A percentile compares a stretch with the other conserved stretches of the same genome.
phyloP scores from a whole-genome alignment of 768 basidiomycete species.

The Mycena vitilis region DNA sequence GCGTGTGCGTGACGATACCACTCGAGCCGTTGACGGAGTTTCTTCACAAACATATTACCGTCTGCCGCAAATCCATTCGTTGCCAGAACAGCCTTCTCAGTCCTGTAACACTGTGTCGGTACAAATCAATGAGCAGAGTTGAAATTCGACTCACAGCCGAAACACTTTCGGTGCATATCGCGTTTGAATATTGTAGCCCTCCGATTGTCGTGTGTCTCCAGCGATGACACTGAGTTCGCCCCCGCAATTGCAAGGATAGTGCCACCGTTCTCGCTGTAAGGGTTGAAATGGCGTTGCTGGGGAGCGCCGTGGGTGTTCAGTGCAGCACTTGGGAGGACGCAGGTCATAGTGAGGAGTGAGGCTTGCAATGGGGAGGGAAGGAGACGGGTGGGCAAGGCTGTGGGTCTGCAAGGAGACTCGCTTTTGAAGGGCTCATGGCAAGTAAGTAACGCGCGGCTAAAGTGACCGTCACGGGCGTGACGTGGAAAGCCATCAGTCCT shows the following conservation, averaged over 20 bases:
- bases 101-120: conserved; percentile 58
- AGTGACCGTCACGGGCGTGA: conserved; percentile 9
- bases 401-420: background rate
- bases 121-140: no score
- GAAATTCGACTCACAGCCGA: conserved; percentile 62
- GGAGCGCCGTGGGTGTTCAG: conserved; percentile 1
- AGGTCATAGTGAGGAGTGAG: conserved; percentile 1
- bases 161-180: conserved; percentile 82
- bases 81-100: conserved; percentile 91
- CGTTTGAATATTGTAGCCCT: conserved; percentile 83
- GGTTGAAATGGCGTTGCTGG: conserved; percentile 64
- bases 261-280: conserved; percentile 78
- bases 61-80: conserved; percentile 98
- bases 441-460: conserved; percentile 16
- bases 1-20: conserved; percentile 98
- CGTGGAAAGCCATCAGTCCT: conserved; percentile 1
- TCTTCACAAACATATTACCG: conserved; percentile 97
- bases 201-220: conserved; percentile 80
- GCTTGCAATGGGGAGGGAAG: background rate
- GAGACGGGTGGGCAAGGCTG: conserved; percentile 8
- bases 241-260: conserved; percentile 84
- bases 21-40: conserved; percentile 92
- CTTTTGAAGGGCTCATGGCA: conserved; percentile 27
- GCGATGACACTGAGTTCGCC: conserved; percentile 76
- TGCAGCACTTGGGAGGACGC: conserved; percentile 39